Evolutionary conservation across 2,329 filamentous ascomycete species (phyloP).

Genomic region (Apiospora hydei): DNA sequence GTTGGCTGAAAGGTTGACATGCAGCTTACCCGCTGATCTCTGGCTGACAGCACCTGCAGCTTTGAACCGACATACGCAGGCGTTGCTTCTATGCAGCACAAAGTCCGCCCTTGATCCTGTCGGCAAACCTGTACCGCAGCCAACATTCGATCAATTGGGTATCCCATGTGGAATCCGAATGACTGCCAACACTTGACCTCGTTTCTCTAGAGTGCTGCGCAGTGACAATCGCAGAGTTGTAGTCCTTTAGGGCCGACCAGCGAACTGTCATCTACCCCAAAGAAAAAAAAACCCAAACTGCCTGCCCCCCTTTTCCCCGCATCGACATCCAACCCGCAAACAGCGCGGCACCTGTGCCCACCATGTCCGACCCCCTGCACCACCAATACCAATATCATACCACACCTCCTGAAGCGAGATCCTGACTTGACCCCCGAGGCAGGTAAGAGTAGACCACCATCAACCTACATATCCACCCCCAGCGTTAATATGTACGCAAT

Average conservation of each 20-base stretch:
- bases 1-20: background rate
- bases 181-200: background rate
- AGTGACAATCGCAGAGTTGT: too few relatives aligned
- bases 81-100: too few relatives aligned
- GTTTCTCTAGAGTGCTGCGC: background rate
- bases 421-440: background rate
- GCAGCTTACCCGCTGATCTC: constrained; percentile 4
- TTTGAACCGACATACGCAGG: too few relatives aligned
- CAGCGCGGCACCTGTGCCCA: background rate
- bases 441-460: too few relatives aligned
- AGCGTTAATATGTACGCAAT: too few relatives aligned
- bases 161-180: too few relatives aligned
- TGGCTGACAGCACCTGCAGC: background rate
- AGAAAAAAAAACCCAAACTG: too few relatives aligned
- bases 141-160: too few relatives aligned
- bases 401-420: background rate
- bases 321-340: background rate
- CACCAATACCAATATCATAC: background rate
- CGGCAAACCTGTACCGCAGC: background rate
- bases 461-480: too few relatives aligned
- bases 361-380: background rate
- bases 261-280: too few relatives aligned
- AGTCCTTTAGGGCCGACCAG: background rate
- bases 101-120: too few relatives aligned
- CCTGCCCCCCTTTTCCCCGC: background rate